A percentile compares a stretch with the other conserved stretches of the same genome.
Conservation (phyloP, 257 asterid genomes). For the Voacanga thouarsii region DNA sequence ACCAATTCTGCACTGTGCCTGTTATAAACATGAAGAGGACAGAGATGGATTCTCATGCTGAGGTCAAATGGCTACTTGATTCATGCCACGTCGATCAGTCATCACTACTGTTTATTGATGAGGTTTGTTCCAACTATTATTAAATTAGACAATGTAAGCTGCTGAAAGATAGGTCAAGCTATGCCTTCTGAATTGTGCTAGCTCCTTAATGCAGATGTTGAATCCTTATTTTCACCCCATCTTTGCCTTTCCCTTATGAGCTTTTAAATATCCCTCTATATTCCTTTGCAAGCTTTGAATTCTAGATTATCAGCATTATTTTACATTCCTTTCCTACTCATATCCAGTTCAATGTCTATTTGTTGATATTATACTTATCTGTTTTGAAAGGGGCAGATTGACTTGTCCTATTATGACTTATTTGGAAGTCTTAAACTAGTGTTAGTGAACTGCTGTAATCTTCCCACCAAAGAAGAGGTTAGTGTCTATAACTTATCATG, state of each 20-base stretch:
- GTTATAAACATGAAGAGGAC: conserved; percentile 72
- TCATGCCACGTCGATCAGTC: conserved; percentile 70
- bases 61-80: conserved; percentile 64
- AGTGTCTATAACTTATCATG: not conserved
- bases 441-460: conserved; percentile 49
- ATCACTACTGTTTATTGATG: conserved; percentile 63
- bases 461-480: conserved; percentile 75
- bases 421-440: conserved; percentile 80
- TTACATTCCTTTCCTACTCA: not conserved
- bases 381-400: conserved; percentile 49
- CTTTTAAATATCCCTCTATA: not conserved
- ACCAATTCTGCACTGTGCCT: conserved; percentile 63
- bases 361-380: not conserved
- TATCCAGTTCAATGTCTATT: not conserved
- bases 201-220: not conserved
- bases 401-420: conserved; percentile 65
- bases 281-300: not conserved
- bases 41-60: conserved; percentile 47
- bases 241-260: not conserved
- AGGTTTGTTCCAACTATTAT: conserved; percentile 42
- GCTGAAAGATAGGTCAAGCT: not conserved
- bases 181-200: not conserved
- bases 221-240: not conserved
- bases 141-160: not conserved
- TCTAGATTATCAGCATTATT: not conserved